Evolutionary conservation across 306 rosid genomes (phyloP).

Genomic region (Castanospermum australe): DNA sequence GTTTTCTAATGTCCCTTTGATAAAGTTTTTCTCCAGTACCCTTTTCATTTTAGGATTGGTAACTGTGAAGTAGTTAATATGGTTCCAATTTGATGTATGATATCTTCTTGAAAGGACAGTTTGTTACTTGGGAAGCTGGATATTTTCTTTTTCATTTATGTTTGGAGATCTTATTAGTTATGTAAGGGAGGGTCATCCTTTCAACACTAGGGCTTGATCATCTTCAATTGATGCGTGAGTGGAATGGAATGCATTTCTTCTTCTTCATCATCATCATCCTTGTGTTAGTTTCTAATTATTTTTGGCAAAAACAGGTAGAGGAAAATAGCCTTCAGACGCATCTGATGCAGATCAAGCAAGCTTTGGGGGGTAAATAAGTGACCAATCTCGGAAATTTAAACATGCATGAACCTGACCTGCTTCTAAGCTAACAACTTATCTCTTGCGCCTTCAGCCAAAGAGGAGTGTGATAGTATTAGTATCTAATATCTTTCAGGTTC

Average conservation of each 20-base stretch:
- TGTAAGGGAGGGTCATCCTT: not conserved
- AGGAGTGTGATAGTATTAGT: slow-evolving; percentile 15
- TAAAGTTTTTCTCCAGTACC: not conserved
- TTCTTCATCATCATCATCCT: not conserved
- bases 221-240: not conserved
- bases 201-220: not conserved
- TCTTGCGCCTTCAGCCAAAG: slow-evolving; percentile 42
- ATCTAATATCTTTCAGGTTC: slow-evolving; percentile 27
- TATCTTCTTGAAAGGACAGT: not conserved
- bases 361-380: slow-evolving; percentile 38
- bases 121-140: not conserved
- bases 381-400: slow-evolving; percentile 43
- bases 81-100: not conserved
- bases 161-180: not conserved
- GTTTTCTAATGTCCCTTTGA: not conserved
- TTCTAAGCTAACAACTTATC: slow-evolving; percentile 38
- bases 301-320: slow-evolving; percentile 61
- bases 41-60: not conserved
- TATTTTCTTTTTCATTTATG: not conserved
- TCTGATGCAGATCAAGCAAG: slow-evolving; percentile 69
- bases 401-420: slow-evolving; percentile 44
- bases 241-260: not conserved
- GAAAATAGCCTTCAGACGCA: slow-evolving; percentile 88
- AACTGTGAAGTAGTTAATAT: not conserved
- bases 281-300: slow-evolving; percentile 21